phyloP scores from a whole-genome alignment of 306 rosid species.

The Mimosa bimucronata region DNA sequence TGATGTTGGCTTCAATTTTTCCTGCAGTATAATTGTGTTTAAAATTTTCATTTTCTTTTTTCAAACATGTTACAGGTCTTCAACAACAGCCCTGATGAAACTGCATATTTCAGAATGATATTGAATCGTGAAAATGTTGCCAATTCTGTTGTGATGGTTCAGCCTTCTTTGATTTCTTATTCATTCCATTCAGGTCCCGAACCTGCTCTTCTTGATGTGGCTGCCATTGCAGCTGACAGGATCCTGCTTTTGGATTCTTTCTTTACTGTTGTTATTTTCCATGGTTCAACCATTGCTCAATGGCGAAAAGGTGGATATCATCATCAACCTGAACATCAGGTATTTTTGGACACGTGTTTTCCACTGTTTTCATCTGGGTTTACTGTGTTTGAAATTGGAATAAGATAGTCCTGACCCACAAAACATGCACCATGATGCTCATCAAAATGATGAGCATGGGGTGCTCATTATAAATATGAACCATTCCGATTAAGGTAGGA shows the following conservation, averaged over 20 bases:
- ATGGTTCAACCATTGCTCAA: constrained; percentile 97
- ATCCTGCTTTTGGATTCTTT: constrained; percentile 86
- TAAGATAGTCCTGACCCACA: constrained; percentile 13
- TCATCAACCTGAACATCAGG: constrained; percentile 89
- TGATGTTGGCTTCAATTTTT: constrained; percentile 31
- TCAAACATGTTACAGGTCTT: constrained; percentile 66
- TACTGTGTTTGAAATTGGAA: constrained; percentile 20
- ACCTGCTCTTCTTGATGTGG: constrained; percentile 94
- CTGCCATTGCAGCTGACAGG: constrained; percentile 93
- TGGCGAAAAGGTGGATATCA: constrained; percentile 99
- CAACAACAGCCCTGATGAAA: constrained; percentile 98
- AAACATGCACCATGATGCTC: not conserved
- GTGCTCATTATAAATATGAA: not conserved
- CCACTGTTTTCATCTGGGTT: not conserved
- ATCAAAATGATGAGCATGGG: not conserved
- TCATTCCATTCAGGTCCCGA: constrained; percentile 92
- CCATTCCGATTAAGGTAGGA: not conserved
- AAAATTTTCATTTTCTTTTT: not conserved
- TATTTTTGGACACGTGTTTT: constrained; percentile 32
- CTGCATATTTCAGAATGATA: constrained; percentile 97
- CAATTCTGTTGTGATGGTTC: constrained; percentile 96
- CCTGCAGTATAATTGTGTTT: constrained; percentile 10
- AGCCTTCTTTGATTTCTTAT: constrained; percentile 92
- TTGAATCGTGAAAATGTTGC: constrained; percentile 91
- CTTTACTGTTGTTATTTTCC: constrained; percentile 90